phyloP scores from a whole-genome alignment of 176 grass and related monocot genomes.

The Stipa capillata region DNA sequence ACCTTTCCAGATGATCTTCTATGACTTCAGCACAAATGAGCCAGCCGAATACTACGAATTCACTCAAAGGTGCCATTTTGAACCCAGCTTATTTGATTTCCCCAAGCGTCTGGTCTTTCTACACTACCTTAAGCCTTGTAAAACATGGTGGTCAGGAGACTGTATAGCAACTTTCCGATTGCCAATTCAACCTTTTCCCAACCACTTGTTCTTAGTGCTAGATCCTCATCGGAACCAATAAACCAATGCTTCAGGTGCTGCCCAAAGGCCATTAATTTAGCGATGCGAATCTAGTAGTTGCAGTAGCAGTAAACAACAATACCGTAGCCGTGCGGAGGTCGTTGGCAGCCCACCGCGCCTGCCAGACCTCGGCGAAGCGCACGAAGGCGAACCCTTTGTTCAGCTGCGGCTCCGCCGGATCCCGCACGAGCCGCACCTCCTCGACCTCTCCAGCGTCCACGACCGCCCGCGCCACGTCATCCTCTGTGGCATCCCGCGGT shows the following conservation, averaged over 20 bases:
- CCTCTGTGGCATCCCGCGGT: too few relatives aligned
- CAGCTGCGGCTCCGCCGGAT: neutral
- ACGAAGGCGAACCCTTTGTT: constrained; percentile 19
- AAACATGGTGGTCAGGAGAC: neutral
- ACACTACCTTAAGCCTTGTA: neutral
- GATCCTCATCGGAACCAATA: neutral
- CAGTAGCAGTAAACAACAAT: neutral
- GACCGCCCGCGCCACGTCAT: constrained; percentile 25
- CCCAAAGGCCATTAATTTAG: neutral
- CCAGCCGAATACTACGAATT: neutral
- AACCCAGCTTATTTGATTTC: neutral
- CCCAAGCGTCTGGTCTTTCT: neutral
- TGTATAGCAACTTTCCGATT: neutral
- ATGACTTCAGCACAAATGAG: neutral
- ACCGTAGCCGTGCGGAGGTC: constrained; percentile 12
- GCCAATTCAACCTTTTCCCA: constrained; percentile 1
- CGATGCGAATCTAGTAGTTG: neutral
- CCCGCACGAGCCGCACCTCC: too few relatives aligned
- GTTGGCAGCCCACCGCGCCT: too few relatives aligned
- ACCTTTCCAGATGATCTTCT: neutral
- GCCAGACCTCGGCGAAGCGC: too few relatives aligned
- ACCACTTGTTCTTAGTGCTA: neutral
- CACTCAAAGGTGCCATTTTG: neutral
- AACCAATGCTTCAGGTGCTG: neutral
- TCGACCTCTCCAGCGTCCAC: constrained; percentile 19